Evolutionary conservation across 306 rosid species (phyloP), one percentile per base, ranked within the genome.

Genomic region (Luffa acutangula): DNA sequence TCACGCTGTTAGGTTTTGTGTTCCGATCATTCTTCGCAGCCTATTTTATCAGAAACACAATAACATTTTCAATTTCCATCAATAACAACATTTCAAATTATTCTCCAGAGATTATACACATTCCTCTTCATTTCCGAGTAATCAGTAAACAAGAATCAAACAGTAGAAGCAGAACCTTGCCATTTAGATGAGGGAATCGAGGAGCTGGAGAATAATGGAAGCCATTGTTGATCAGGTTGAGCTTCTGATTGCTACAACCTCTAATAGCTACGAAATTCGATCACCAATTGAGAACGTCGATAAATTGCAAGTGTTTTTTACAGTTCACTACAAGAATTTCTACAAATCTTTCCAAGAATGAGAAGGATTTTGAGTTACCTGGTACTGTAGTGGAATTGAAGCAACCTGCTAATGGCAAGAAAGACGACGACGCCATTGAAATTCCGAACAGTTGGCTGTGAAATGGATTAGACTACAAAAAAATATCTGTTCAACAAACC

Each of bases 1-100:
- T 81, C 84, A 92, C 85, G 84, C 94, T 90, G 9, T 88, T 94
- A 33, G 90, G 89, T 82, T 89, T 92, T 53, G 88, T 82, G 71
- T 82, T 87, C 82, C 31, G 88, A 75, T 86, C 75, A 37, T 74
- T 74, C 21, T 80, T 76, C 10, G 84, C 84, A 72, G 91, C 91
- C 98, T 90, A 60, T 67, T 80, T 58, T 37, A 51, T 82, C 37
- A 59, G 52, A 66, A 59, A 52, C 41, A 48, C 9, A 12, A 1
- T 0, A 72, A 25, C 41, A 48, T 25, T n/a, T 70, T 45, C 51
- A 71, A 39, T 52, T 4, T 31, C 25, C 69, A 66, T 42, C 63
- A 57, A 31, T 42, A 11, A 20, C 18, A 74, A 46, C 43, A 17
- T 73, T 8, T 15, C 8, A 66, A 48, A 42, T 42, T 6, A 65